Percentiles rank a stretch among this genome's conserved stretches.
Evolutionary conservation across 1,284 basidiomycete species (phyloP).

Genomic region (Puccinia sorghi): DNA sequence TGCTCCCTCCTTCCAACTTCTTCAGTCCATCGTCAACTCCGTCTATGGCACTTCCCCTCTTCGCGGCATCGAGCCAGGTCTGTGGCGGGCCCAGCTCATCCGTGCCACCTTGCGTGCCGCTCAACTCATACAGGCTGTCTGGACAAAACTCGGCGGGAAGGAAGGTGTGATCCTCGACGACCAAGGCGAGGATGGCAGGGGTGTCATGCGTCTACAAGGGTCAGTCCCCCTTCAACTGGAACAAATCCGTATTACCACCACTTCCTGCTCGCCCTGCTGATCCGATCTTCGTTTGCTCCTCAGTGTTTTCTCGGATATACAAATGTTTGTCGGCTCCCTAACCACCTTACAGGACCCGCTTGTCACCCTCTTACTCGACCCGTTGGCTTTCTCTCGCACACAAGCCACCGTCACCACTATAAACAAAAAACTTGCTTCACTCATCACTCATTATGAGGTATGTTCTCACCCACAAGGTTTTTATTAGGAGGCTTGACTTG

Average conservation of each 20-base stretch:
- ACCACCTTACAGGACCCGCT: slow-evolving; percentile 46
- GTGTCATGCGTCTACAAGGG: slow-evolving; percentile 48
- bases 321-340: slow-evolving; percentile 48
- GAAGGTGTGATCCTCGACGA: slow-evolving; percentile 45
- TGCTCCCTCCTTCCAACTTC: slow-evolving; percentile 46
- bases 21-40: slow-evolving; percentile 34
- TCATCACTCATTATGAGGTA: slow-evolving; percentile 38
- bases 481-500: background rate
- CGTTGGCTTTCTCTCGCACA: slow-evolving; percentile 37
- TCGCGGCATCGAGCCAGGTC: slow-evolving; percentile 38
- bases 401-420: slow-evolving; percentile 45
- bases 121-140: slow-evolving; percentile 40
- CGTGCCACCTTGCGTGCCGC: slow-evolving; percentile 28
- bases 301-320: slow-evolving; percentile 44
- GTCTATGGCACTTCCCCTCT: slow-evolving; percentile 23
- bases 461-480: background rate
- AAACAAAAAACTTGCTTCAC: slow-evolving; percentile 34
- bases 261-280: background rate
- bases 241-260: background rate
- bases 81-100: slow-evolving; percentile 45
- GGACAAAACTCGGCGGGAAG: slow-evolving; percentile 38
- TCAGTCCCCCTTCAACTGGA: background rate
- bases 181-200: slow-evolving; percentile 36
- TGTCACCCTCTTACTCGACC: slow-evolving; percentile 31
- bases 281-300: background rate